Conservation (phyloP, 2,329 filamentous ascomycete genomes). For the Sporothrix variecibatus region DNA sequence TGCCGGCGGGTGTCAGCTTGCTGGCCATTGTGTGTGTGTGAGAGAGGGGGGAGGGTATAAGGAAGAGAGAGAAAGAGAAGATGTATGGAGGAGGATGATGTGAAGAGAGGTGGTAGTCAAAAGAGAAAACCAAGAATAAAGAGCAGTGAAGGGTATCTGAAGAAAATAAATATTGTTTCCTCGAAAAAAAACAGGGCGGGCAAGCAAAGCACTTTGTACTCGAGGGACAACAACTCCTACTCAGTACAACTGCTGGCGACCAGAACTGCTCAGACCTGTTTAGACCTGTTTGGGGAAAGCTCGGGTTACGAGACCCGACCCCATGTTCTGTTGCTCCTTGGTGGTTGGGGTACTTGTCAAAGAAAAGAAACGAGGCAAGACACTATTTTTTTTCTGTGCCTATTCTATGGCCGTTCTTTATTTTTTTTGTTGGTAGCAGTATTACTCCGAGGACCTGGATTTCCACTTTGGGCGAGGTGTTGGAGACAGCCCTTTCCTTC, state of each 20-base stretch:
- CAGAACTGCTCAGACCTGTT: not conserved
- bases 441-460: constrained; percentile 1
- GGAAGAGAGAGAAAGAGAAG: not conserved
- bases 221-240: not conserved
- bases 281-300: constrained; percentile 19
- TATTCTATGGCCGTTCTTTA: not conserved
- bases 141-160: not conserved
- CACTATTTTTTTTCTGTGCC: not conserved
- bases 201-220: constrained; percentile 22
- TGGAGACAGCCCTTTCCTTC: not conserved
- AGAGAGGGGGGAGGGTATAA: not conserved
- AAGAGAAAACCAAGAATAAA: not conserved
- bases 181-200: constrained; percentile 15
- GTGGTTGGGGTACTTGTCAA: constrained; percentile 5
- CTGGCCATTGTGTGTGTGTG: constrained; percentile 23
- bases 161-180: not conserved
- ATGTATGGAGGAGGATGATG: not conserved
- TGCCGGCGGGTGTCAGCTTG: constrained; percentile 17
- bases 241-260: not conserved
- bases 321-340: constrained; percentile 5
- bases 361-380: not conserved
- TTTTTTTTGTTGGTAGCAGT: too few relatives aligned
- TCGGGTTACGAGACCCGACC: constrained; percentile 25
- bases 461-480: not conserved
- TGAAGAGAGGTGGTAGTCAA: not conserved